These are phyloP conservation scores for Pseudogymnoascus sp. DNA, from an alignment of 2,329 filamentous ascomycete genomes.

Conservation along the genomic window DNA sequence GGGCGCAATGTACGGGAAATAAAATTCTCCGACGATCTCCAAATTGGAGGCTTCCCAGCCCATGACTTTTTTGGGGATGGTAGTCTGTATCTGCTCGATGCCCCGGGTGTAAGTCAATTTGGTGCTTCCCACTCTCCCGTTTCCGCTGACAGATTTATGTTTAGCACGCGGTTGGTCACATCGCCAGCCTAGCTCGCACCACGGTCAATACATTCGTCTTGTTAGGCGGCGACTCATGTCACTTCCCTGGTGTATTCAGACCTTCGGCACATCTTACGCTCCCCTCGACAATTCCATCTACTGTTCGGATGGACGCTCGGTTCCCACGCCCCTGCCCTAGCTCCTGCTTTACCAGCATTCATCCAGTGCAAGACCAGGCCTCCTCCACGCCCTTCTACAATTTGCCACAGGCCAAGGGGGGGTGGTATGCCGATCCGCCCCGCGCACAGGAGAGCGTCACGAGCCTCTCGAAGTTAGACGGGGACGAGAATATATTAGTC, in stretches of 20 bases:
- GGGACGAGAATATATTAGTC: background rate
- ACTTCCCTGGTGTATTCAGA: constrained; percentile 34
- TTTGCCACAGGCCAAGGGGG: background rate
- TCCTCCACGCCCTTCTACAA: constrained; percentile 27
- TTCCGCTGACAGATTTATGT: background rate
- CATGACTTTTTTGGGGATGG: constrained; percentile 52
- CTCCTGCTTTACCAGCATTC: constrained; percentile 7
- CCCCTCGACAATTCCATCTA: constrained; percentile 31
- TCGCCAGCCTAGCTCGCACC: constrained; percentile 38
- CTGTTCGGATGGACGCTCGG: background rate
- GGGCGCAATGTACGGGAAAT: constrained; percentile 24
- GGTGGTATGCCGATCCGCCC: constrained; percentile 14
- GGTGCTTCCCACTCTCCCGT: background rate
- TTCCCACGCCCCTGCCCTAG: background rate
- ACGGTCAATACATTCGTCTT: constrained; percentile 35
- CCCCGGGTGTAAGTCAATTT: constrained; percentile 35
- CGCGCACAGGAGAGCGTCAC: constrained; percentile 32
- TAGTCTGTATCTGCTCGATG: constrained; percentile 48
- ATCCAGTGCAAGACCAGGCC: constrained; percentile 31
- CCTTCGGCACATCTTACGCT: constrained; percentile 35
- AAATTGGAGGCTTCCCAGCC: constrained; percentile 41
- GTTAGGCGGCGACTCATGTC: constrained; percentile 40
- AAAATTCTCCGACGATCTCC: constrained; percentile 23
- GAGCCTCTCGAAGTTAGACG: constrained; percentile 34
- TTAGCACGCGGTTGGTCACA: constrained; percentile 38